Evolutionary conservation across 257 asterid genomes (phyloP), one percentile per base, ranked within the genome.

Genomic region (Fraxinus cuspidata): DNA sequence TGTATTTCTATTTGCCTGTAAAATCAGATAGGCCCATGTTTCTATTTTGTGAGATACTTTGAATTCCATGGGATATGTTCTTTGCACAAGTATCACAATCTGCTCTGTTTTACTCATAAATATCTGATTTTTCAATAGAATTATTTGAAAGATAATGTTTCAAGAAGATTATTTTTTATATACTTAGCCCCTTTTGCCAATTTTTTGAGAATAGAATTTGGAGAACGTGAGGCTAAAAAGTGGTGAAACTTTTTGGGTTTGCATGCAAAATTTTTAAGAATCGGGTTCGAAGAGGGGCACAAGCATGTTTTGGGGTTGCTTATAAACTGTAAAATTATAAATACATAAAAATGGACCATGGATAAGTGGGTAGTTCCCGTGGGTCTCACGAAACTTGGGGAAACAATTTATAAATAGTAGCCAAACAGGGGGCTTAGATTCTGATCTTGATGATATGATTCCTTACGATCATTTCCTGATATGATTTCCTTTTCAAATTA

Each of bases 31-130:
- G 34, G 32, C 63, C 49, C 28, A 28, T 71, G 67, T 75, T 71
- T 44, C 73, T 71, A 37, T 42, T 4, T 69, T 42, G 47, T 19
- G 28, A 65, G 81, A 74, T 76, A 65, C 58, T 76, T 81, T 58
- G 82, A 75, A 68, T 74, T 56, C 4, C 47, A 11, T 40, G 47
- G 47, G 71, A 60, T 38, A 18, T 73, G 42, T 81, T 71, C 19
- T 44, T 11, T 21, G 53, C 31, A 58, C n/a, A n/a, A 23, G 28
- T 18, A 23, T 25, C 2, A n/a, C 34, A 25, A 23, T 63, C 34
- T 23, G 32, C 2, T 19, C 64, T 53, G 27, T n/a, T 53, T 53
- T 53, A 53, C 8, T 23, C 19, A n/a, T 7, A 25, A 25, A 63
- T 78, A 40, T 56, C 53, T 51, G 73, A 42, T 27, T 34, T 58